phyloP scores from a whole-genome alignment of 441 rosid species.

The Croton setiger region DNA sequence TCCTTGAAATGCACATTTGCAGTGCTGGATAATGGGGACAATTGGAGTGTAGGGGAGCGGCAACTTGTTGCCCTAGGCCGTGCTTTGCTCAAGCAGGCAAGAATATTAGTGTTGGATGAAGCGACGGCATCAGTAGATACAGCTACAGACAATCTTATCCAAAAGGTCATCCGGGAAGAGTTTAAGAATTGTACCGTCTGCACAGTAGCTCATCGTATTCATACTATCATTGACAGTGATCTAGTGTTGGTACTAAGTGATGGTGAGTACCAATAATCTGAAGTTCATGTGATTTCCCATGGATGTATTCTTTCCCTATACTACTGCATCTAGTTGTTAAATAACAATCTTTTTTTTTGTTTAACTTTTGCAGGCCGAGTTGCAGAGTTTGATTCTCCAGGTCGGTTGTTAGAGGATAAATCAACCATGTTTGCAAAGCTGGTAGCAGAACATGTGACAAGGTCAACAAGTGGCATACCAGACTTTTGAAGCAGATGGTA shows the following conservation, averaged over 20 bases:
- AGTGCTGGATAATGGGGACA: constrained; percentile 98
- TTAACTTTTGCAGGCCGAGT: constrained; percentile 67
- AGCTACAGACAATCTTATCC: constrained; percentile 97
- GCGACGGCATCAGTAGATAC: constrained; percentile 99
- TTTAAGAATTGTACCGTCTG: constrained; percentile 92
- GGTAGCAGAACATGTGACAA: constrained; percentile 89
- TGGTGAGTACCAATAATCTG: constrained; percentile 39
- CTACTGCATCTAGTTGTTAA: neutral
- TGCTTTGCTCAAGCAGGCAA: constrained; percentile 95
- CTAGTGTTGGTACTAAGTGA: constrained; percentile 93
- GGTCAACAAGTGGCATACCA: constrained; percentile 92
- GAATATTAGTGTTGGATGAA: constrained; percentile 96
- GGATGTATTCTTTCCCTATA: neutral
- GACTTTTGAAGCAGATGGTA: constrained; percentile 47
- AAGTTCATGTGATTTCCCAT: neutral
- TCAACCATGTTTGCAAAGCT: constrained; percentile 94
- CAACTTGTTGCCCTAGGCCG: constrained; percentile 95
- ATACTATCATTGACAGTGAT: constrained; percentile 96
- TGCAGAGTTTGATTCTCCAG: constrained; percentile 93
- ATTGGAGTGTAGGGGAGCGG: constrained; percentile 99
- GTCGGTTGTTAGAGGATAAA: constrained; percentile 79
- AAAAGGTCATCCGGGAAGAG: constrained; percentile 92
- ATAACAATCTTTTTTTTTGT: neutral
- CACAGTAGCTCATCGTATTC: constrained; percentile 99
- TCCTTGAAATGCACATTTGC: constrained; percentile 17